Evolutionary conservation across 2,329 filamentous ascomycete species (phyloP).

Genomic region (Arthroderma sp.): DNA sequence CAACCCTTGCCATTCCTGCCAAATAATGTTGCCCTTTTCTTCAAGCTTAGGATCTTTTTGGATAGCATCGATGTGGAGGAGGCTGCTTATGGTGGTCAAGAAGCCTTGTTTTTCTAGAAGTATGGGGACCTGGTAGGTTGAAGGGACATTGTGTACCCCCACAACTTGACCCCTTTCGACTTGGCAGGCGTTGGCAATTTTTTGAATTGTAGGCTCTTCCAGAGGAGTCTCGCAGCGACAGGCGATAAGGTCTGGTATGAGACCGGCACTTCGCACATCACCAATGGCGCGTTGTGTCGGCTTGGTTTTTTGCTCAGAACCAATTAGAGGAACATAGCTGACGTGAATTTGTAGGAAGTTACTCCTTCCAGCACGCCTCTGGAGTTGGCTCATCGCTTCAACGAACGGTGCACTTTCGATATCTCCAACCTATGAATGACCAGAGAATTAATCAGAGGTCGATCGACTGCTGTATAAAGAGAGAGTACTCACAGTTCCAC

Average conservation of each 20-base stretch:
- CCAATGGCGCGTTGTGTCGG: constrained; percentile 87
- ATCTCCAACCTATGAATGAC: constrained; percentile 39
- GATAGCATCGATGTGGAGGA: constrained; percentile 51
- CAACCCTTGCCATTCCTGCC: constrained; percentile 63
- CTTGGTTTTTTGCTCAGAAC: constrained; percentile 83
- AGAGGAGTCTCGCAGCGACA: constrained; percentile 76
- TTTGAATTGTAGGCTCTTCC: constrained; percentile 59
- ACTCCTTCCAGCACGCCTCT: constrained; percentile 54
- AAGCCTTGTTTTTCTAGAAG: constrained; percentile 74
- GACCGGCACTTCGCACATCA: constrained; percentile 66
- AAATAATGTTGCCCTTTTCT: constrained; percentile 54
- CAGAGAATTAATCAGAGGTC: too few relatives aligned
- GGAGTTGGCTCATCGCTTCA: constrained; percentile 67
- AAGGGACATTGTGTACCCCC: constrained; percentile 72
- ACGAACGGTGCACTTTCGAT: constrained; percentile 79
- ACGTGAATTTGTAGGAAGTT: constrained; percentile 85
- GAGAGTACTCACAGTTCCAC: constrained; percentile 23
- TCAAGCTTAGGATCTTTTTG: constrained; percentile 41
- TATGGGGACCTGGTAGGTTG: constrained; percentile 90
- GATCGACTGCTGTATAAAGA: too few relatives aligned
- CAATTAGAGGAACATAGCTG: constrained; percentile 65
- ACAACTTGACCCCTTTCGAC: constrained; percentile 75
- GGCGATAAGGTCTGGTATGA: constrained; percentile 66
- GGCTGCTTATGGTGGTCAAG: constrained; percentile 49
- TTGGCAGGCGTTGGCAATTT: constrained; percentile 83